Evolutionary conservation across 768 basidiomycete species (phyloP), one percentile per base, ranked within the genome.

Genomic region (Psilocybe azurescens): DNA sequence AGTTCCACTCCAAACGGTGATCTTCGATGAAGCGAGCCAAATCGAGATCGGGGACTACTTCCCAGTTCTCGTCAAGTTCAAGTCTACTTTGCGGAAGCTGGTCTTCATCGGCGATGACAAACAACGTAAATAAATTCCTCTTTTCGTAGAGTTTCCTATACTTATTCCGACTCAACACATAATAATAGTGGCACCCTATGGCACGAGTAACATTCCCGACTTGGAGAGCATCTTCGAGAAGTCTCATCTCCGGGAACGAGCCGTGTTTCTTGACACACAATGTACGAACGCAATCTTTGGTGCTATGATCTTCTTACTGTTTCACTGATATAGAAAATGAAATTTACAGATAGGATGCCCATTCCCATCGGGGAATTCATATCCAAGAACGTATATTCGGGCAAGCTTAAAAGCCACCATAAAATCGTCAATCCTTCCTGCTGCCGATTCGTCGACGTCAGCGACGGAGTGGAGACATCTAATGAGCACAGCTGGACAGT

Each of bases 151-250:
- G 53, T 47, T 51, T 24, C 24, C 24, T 28, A 5, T 47, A 67
- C 63, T 77, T 14, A 30, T 49, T 38, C 52, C 24, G 1, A 24
- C 24, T 24, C 24, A 16, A 44, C 5, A 44, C n/a, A 8, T n/a
- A 44, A 11, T 44, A 44, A 36, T 59, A 16, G 64, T 55, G 54
- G 28, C 30, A 66, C 41, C 67, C 32, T 59, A 94, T 93, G 94
- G 66, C 90, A 77, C 89, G 46, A 71, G 81, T 59, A 82, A 82
- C 1, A 78, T 94, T 11, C 80, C 71, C 92, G 11, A 79, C 76
- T 69, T 91, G 90, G 89, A 89, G 63, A 93, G 91, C 67, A 84
- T 94, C 9, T 94, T 94, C 83, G 92, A 94, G 63, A 70, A 90
- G n/a, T 52, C 74, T 0, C 89, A 94, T 68, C 78, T 95, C 3